These are phyloP conservation scores for Penicillium sp. DNA, from an alignment of 2,329 filamentous ascomycete species.

Conservation along the genomic window DNA sequence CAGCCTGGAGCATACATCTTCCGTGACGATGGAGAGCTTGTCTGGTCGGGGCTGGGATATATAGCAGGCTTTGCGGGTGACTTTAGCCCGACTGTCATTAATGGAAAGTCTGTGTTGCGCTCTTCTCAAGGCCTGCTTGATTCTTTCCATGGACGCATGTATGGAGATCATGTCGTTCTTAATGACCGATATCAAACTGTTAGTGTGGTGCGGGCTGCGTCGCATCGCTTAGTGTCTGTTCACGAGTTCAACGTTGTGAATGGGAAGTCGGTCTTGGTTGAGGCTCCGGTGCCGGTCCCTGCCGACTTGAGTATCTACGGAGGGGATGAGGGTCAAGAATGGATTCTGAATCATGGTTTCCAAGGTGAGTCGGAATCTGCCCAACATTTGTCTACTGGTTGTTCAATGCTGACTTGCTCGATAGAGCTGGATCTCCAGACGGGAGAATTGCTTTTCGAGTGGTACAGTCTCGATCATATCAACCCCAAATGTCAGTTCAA, in stretches of 20 bases:
- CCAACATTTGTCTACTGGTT: background rate
- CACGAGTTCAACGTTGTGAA: background rate
- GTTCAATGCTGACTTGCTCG: background rate
- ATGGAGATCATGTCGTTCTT: background rate
- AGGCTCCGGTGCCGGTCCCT: background rate
- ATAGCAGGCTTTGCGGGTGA: background rate
- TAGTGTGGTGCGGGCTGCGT: background rate
- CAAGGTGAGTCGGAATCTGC: background rate
- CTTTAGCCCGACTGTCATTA: background rate
- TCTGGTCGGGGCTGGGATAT: background rate
- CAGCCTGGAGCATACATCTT: background rate
- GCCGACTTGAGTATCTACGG: background rate
- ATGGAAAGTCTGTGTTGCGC: background rate
- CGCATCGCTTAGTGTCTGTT: background rate
- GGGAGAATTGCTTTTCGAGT: background rate
- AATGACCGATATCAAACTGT: background rate
- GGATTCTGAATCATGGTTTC: background rate
- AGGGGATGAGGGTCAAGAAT: background rate
- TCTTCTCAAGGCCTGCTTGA: background rate
- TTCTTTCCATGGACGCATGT: background rate
- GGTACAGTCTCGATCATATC: background rate
- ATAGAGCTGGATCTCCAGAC: background rate
- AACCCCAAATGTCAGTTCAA: background rate
- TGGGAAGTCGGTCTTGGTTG: background rate
- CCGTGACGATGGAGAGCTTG: background rate